phyloP scores from a whole-genome alignment of 2,329 filamentous ascomycete genomes.

The Scedosporium apiospermum region DNA sequence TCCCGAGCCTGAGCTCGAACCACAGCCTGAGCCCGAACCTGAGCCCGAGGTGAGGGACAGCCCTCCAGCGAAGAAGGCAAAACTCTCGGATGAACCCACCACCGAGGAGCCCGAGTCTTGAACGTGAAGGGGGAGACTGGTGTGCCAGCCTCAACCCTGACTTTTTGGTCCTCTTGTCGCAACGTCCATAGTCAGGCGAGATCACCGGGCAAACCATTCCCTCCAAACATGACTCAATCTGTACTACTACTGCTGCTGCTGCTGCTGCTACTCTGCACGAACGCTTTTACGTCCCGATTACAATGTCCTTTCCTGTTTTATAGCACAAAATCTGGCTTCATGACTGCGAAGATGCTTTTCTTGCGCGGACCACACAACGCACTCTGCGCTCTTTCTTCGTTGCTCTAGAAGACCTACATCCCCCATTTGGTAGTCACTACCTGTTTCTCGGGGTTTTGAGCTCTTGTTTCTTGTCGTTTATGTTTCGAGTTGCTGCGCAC shows the following conservation, averaged over 20 bases:
- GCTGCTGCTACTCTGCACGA: constrained; percentile 3
- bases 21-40: background rate
- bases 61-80: constrained; percentile 3
- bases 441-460: background rate
- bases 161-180: too few species aligned
- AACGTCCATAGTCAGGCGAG: background rate
- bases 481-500: background rate
- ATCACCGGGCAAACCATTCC: background rate
- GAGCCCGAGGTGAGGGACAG: background rate
- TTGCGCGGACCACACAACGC: too few species aligned
- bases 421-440: background rate
- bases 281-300: background rate
- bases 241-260: constrained; percentile 6
- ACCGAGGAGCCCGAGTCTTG: background rate
- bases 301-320: background rate
- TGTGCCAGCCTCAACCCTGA: too few species aligned
- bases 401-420: background rate
- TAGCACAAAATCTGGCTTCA: background rate
- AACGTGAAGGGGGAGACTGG: background rate
- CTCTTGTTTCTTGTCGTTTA: background rate
- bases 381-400: too few species aligned
- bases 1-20: background rate
- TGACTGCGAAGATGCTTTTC: background rate
- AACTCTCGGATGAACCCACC: background rate
- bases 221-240: background rate